Evolutionary conservation across 805 yeast genomes (phyloP).

Genomic region (Cephaloascus fragrans): DNA sequence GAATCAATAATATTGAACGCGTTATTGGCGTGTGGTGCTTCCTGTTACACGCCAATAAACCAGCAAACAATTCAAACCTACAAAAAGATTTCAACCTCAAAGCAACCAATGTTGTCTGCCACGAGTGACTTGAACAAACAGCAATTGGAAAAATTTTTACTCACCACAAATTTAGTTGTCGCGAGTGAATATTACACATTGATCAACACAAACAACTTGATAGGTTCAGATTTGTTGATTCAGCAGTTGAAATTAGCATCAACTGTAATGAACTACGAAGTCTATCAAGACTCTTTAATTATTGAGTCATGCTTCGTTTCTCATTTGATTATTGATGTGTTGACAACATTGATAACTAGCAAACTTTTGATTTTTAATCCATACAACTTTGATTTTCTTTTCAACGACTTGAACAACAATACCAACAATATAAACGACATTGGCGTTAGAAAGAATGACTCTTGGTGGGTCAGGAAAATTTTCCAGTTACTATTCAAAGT

Average conservation of each 20-base stretch:
- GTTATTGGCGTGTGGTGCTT: conserved; percentile 11
- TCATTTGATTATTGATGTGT: conserved; percentile 1
- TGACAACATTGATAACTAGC: conserved; percentile 1
- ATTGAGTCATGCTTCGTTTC: not conserved
- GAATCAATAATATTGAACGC: conserved; percentile 13
- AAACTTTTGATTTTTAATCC: conserved; percentile 2
- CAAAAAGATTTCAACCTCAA: not conserved
- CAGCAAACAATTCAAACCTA: not conserved
- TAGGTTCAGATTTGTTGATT: not conserved
- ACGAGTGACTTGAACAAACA: not conserved
- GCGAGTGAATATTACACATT: not conserved
- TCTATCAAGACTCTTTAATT: conserved; percentile 1
- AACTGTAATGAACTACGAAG: not conserved
- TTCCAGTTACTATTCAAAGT: conserved; percentile 1
- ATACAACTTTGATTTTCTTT: conserved; percentile 1
- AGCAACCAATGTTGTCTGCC: not conserved
- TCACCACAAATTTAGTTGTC: not conserved
- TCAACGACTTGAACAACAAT: no score
- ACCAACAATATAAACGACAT: no score
- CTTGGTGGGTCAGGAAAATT: conserved; percentile 2
- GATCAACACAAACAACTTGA: not conserved
- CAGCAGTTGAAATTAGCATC: no score
- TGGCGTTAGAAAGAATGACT: conserved; percentile 1
- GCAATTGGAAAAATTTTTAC: not conserved
- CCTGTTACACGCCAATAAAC: not conserved